Base-by-base conservation (phyloP, 2,329 filamentous ascomycete species). In the Septoria petroselini region DNA sequence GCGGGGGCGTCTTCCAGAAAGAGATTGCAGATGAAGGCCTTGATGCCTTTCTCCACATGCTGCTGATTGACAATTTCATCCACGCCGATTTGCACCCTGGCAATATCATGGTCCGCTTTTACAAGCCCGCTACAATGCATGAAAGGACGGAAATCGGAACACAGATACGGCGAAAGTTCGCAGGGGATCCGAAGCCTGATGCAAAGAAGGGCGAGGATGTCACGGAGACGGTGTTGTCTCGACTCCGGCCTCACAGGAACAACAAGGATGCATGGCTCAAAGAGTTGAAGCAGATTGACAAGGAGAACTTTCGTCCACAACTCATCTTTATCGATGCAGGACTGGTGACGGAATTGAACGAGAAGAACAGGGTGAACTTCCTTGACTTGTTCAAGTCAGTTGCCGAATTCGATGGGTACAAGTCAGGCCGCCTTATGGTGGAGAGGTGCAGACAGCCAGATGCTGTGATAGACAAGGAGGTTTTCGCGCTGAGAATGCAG, bases 41-140 rank as follows among this genome's bases (percentile, higher is more conserved):
- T 0, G 91, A 98, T 67, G 91, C 91, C 2, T 98, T 98, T 70
- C 73, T 98, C 41, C 88, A 91, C 63, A 98, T 98, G 93, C 75
- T 98, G 12, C 78, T 98, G 9, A 85, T 98, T 31, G 93, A 98
- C 69, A 98, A 98, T 68, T 98, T 98, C 68, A 85, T 96, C 19
- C 93, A 98, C 65, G 91, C 93, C 4, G 93, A 98, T 66, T 74
- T 98, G 23, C 93, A 98, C 66, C 93, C 93, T 0, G 93, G 93
- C 19, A 98, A 98, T 68, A 97, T 98, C 71, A 97, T 98, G 91
- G 91, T 98, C 39, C 89, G 94, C 56, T 98, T 98, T 73, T 96
- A 97, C 71, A 84, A 91, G 63, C 83, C 91, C 0, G 82, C 83
- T 11, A 79, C 84, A 54, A 80, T 91, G 0, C 81, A 85, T 41